phyloP scores from a whole-genome alignment of 2,329 filamentous ascomycete species.

The Talaromyces islandicus region DNA sequence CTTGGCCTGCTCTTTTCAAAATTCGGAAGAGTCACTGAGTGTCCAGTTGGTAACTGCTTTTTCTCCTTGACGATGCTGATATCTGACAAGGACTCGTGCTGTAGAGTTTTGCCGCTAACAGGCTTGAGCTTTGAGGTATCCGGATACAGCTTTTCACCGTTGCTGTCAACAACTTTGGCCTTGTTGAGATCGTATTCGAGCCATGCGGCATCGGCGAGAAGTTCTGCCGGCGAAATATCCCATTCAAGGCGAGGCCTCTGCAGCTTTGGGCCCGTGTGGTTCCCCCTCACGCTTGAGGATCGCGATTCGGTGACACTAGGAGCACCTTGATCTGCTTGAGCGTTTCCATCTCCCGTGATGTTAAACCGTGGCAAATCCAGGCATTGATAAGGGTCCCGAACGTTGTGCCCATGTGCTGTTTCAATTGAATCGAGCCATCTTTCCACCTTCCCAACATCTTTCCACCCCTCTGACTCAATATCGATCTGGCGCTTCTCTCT shows the following conservation, averaged over 20 bases:
- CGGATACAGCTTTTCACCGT: constrained; percentile 64
- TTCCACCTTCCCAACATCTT: constrained; percentile 64
- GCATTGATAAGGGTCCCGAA: constrained; percentile 40
- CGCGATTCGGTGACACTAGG: constrained; percentile 26
- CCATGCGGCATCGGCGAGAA: constrained; percentile 89
- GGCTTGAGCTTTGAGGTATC: constrained; percentile 22
- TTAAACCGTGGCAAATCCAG: constrained; percentile 40
- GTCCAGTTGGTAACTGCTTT: constrained; percentile 9
- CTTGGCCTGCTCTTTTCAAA: constrained; percentile 29
- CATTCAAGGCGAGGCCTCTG: constrained; percentile 76
- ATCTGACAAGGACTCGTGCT: constrained; percentile 15
- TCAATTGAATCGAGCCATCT: constrained; percentile 71
- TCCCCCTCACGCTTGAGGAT: constrained; percentile 35
- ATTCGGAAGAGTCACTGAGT: constrained; percentile 31
- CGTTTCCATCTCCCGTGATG: constrained; percentile 15
- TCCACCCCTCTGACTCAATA: constrained; percentile 69
- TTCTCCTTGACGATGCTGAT: constrained; percentile 2
- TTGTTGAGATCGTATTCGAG: constrained; percentile 77
- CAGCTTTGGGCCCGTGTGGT: constrained; percentile 49
- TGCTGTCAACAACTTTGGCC: constrained; percentile 69
- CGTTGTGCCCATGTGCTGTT: constrained; percentile 39
- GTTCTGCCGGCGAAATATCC: constrained; percentile 74
- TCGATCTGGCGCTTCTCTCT: constrained; percentile 71
- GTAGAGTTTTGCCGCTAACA: constrained; percentile 11
- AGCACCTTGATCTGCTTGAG: constrained; percentile 15